Evolutionary conservation across 2,329 filamentous ascomycete species (phyloP), one percentile per base, ranked within the genome.

Genomic region (Arthrocladium fulminans): DNA sequence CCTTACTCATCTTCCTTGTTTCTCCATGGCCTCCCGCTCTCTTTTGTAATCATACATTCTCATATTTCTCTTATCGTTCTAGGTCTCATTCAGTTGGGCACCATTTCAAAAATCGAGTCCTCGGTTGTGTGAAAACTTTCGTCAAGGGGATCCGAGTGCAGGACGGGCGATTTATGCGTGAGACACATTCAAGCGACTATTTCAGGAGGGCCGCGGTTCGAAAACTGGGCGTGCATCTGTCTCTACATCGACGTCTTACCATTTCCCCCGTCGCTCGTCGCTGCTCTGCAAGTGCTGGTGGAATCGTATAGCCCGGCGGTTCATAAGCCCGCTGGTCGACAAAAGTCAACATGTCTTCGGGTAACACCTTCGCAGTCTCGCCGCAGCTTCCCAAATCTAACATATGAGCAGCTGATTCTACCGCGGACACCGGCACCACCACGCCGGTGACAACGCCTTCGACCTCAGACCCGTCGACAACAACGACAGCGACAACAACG

Each of bases 61-160:
- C 35, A 38, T 45, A 32, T 23, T 15, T 19, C 38, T 41, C 41
- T 35, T 46, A n/a, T 34, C 35, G 25, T 35, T 35, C n/a, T 23
- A 23, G 39, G 39, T 41, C 24, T 27, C 39, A 41, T 41, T 41
- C 9, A 20, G 2, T 41, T 41, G 39, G 17, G 32, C 13, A 41
- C 39, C 20, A 41, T 41, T n/a, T n/a, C 39, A 25, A 27, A 23
- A 7, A 12, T 27, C 39, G 39, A 27, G 22, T 25, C 23, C 3
- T 13, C 17, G 6, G 6, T 35, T 29, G 27, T 7, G 32, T 35
- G n/a, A 41, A 25, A 3, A 12, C 22, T 10, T 41, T 25, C 5
- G 39, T 25, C 20, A 17, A 19, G 23, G 27, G 23, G 13, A 32
- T 24, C 23, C 23, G 6, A 41, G 39, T 27, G 25, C 39, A 25